Base-by-base conservation (phyloP, 208 protist species). In the Wallacemonas sp. region DNA sequence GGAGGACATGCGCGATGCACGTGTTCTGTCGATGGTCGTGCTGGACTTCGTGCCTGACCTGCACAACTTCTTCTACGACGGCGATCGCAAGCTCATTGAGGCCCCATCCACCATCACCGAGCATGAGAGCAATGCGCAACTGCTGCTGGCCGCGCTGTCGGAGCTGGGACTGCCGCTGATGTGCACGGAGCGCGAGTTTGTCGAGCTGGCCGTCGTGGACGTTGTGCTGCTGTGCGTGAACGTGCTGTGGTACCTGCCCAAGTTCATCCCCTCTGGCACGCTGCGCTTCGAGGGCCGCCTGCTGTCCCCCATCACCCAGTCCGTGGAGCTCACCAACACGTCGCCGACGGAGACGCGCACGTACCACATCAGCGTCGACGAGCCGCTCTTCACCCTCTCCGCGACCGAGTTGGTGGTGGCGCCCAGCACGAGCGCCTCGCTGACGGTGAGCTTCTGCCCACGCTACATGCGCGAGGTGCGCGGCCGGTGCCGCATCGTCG, bases 291-390 rank as follows among this genome's bases (percentile, higher is more conserved):
- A 86, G 34, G 92, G 94, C 19, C 83, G 83, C 58, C 72, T 97
- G 30, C 86, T 95, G 21, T 78, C 89, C 19, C 56, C 66, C 9
- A 81, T 96, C 38, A 78, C 73, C 8, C 88, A 91, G 61, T 62
- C 73, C 0, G 61, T 98, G 38, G 88, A 95, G 55, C 65, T 98
- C 21, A 68, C 47, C 29, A 98, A 98, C 76, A 58, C 84, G 9
- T 78, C 70, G 2, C 41, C 58, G 41, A 49, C 74, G 5, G 76
- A 92, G 41, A 66, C 72, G 12, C 82, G 83, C 34, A 66, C 65
- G n/a, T 98, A 97, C 75, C 72, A 54, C 24, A 91, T 97, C 17
- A 41, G 68, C 2, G 70, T 98, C 55, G 85, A 88, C 57, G 82
- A 81, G 46, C 41, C 72, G 2, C 64, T 43, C 6, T 98, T 97